Conservation (phyloP, 768 basidiomycete genomes). For the Phaffia australis region DNA sequence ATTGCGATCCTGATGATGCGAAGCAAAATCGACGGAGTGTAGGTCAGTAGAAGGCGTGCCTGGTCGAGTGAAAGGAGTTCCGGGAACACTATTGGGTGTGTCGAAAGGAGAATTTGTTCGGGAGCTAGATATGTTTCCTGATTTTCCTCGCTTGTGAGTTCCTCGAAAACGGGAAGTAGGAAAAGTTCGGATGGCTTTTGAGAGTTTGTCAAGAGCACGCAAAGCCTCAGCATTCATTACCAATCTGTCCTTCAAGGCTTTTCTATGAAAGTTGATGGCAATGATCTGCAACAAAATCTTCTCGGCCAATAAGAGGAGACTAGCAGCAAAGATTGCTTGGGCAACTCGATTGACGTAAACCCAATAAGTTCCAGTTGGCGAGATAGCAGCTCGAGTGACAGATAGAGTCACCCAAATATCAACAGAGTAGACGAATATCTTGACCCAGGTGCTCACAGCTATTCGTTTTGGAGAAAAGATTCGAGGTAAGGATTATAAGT, state of each 20-base stretch:
- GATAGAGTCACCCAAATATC: slow-evolving; percentile 69
- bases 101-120: too few relatives aligned
- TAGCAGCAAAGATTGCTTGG: slow-evolving; percentile 44
- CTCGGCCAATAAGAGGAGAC: slow-evolving; percentile 45
- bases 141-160: background rate
- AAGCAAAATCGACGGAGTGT: too few relatives aligned
- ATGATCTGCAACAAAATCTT: slow-evolving; percentile 61
- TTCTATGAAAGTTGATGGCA: slow-evolving; percentile 55
- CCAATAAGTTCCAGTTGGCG: slow-evolving; percentile 61
- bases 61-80: too few relatives aligned
- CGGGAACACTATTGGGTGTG: too few relatives aligned
- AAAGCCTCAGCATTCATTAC: slow-evolving; percentile 59
- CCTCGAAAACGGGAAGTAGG: background rate
- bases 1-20: too few relatives aligned
- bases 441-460: slow-evolving; percentile 62
- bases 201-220: slow-evolving; percentile 58
- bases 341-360: slow-evolving; percentile 48
- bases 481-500: too few relatives aligned
- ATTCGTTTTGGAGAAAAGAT: slow-evolving; percentile 43
- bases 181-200: slow-evolving; percentile 46
- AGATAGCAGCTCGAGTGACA: slow-evolving; percentile 48
- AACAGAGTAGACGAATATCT: slow-evolving; percentile 53
- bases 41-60: too few relatives aligned
- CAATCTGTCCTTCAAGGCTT: slow-evolving; percentile 46
- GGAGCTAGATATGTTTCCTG: too few relatives aligned